Evolutionary conservation across 108 stramenopile genomes (phyloP).

Genomic region (Cyclostephanos tholiformis): DNA sequence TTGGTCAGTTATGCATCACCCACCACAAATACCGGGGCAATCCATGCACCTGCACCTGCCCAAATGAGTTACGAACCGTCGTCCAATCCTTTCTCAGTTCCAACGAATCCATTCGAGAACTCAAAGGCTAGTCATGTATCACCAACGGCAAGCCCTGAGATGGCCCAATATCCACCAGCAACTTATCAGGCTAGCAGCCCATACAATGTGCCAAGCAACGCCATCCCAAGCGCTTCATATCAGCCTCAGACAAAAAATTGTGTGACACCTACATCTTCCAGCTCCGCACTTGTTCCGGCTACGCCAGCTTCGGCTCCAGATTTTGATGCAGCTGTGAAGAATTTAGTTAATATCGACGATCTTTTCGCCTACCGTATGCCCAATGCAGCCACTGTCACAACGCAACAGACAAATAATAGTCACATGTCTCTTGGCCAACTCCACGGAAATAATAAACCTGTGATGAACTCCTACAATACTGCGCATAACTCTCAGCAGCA

Average conservation of each 20-base stretch:
- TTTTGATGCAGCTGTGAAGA: conserved; percentile 20
- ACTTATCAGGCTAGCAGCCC: background rate
- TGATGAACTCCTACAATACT: conserved; percentile 36
- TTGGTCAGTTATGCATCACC: no score
- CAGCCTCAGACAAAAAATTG: conserved; percentile 8
- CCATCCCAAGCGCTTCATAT: background rate
- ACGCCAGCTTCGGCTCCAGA: background rate
- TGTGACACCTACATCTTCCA: conserved; percentile 14
- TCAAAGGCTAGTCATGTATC: background rate
- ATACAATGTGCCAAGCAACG: background rate
- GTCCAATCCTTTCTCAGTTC: conserved; percentile 2
- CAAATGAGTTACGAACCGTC: conserved; percentile 19
- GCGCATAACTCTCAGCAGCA: conserved; percentile 12
- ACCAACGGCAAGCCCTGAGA: background rate
- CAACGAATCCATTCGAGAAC: conserved; percentile 5
- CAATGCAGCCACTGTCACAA: conserved; percentile 6
- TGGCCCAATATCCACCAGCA: background rate
- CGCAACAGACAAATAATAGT: background rate
- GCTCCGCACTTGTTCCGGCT: conserved; percentile 21
- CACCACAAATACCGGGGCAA: no score
- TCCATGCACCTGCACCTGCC: conserved; percentile 18
- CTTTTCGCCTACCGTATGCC: conserved; percentile 4
- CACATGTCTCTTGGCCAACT: conserved; percentile 11
- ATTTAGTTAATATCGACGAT: conserved; percentile 36
- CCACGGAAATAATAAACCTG: conserved; percentile 25